Evolutionary conservation across 352 stramenopile species (phyloP), one percentile per base, ranked within the genome.

Genomic region (Phytophthora pinifolia): DNA sequence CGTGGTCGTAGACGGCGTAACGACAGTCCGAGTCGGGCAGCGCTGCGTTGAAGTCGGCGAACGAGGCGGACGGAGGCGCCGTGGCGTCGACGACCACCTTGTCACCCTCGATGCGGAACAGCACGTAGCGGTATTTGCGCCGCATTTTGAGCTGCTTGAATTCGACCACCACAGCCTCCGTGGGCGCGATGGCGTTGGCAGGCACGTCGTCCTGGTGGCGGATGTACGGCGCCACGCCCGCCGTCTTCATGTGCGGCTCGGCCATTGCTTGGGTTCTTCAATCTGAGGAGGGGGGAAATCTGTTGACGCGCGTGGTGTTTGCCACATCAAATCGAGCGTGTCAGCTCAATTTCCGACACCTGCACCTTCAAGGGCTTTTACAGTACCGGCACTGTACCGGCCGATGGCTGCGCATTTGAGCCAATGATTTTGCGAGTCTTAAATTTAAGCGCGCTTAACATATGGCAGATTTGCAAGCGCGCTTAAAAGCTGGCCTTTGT

Each of bases 141-240:
- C 81, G 76, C 80, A 96, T 92, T 70, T 96, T 96, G 61, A 96
- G 79, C 64, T 87, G 78, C 62, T 90, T 87, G 61, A 94, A 96
- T 54, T 89, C 81, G 7, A 63, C 54, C 39, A 75, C 42, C 25
- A 89, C 79, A 6, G 77, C 71, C 2, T 72, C 70, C 0, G 79
- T 80, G 29, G 81, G 85, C 5, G 75, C 67, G 59, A 95, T 92
- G 33, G 85, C 74, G 51, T 77, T 87, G 20, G 78, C 74, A 1
- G 79, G 70, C 10, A 89, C 76, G 51, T 89, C 85, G 15, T 88
- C 76, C 49, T 89, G 77, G 59, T 89, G 77, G 45, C 78, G 81
- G 25, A 89, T 83, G 63, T 76, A 89, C 58, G 78, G 67, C 49
- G 81, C 66, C 41, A 92, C 79, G 59, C 85, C 85, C 45, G 81